Evolutionary conservation across 345 rosid species (phyloP).

Genomic region (Carallia pectinifolia): DNA sequence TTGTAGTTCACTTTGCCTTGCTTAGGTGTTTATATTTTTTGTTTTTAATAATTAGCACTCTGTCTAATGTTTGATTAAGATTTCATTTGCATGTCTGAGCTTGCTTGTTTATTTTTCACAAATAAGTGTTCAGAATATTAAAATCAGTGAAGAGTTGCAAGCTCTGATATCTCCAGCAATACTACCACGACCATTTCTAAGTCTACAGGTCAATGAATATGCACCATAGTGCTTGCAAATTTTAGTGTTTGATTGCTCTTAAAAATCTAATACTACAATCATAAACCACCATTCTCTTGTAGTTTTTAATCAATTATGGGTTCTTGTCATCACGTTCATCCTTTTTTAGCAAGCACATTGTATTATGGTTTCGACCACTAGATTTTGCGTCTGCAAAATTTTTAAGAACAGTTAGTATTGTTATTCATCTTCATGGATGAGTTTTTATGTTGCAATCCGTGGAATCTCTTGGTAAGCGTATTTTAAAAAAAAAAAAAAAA

Average conservation of each 20-base stretch:
- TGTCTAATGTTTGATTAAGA: background rate
- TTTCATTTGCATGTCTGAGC: background rate
- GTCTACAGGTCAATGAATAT: background rate
- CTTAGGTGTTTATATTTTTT: too few species aligned
- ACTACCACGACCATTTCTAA: conserved; percentile 60
- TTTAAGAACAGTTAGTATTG: too few species aligned
- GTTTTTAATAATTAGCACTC: too few species aligned
- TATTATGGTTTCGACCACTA: too few species aligned
- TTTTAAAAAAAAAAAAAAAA: too few species aligned
- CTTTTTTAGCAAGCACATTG: background rate
- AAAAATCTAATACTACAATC: background rate
- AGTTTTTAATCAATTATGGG: conserved; percentile 2
- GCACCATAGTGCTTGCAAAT: background rate
- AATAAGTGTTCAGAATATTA: conserved; percentile 71
- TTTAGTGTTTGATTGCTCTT: conserved; percentile 1
- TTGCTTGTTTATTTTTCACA: conserved; percentile 35
- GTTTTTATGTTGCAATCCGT: too few species aligned
- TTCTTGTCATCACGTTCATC: background rate
- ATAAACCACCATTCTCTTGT: conserved; percentile 4
- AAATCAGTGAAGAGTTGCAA: conserved; percentile 74
- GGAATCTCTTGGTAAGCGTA: too few species aligned
- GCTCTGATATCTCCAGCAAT: conserved; percentile 82
- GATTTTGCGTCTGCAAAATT: too few species aligned
- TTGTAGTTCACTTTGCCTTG: too few species aligned
- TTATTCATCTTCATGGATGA: too few species aligned